A percentile compares a stretch with the other conserved stretches of the same genome.
Evolutionary conservation across 371 early-diverging fungal genomes (phyloP).

Genomic region (Actinomortierella wolfii): DNA sequence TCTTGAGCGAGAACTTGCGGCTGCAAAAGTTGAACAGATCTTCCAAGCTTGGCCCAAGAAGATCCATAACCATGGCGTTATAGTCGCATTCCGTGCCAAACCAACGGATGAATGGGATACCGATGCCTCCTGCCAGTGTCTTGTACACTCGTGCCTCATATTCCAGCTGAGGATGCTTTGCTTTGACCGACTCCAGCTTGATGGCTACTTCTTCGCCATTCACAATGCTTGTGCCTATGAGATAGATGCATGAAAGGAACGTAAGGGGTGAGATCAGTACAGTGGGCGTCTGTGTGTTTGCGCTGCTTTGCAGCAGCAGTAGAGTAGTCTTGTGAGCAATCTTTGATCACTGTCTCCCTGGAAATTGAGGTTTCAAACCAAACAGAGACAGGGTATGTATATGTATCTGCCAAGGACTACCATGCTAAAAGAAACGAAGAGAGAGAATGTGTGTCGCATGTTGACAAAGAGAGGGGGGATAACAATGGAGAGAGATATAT

Average conservation of each 20-base stretch:
- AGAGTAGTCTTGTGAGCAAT: too few species aligned
- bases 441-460: too few species aligned
- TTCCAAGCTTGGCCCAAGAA: constrained; percentile 98
- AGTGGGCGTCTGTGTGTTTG: too few species aligned
- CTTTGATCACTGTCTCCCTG: too few species aligned
- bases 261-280: not conserved
- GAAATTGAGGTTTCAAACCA: too few species aligned
- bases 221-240: constrained; percentile 85
- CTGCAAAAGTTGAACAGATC: constrained; percentile 99
- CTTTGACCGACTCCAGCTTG: constrained; percentile 92
- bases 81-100: constrained; percentile 94
- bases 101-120: constrained; percentile 95
- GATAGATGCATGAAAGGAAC: not conserved
- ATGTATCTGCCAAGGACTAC: too few species aligned
- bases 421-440: too few species aligned
- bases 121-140: constrained; percentile 92
- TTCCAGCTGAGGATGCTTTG: constrained; percentile 96
- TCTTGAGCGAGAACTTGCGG: constrained; percentile 97
- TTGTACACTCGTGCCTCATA: constrained; percentile 97
- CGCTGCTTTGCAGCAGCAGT: too few species aligned
- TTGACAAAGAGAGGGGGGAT: too few species aligned
- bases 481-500: too few species aligned
- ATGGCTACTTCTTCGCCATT: constrained; percentile 97
- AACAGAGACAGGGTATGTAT: too few species aligned
- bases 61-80: constrained; percentile 98